A percentile compares a stretch with the other conserved stretches of the same genome.
Evolutionary conservation across 345 rosid species (phyloP).

Genomic region (Kernera saxatilis): DNA sequence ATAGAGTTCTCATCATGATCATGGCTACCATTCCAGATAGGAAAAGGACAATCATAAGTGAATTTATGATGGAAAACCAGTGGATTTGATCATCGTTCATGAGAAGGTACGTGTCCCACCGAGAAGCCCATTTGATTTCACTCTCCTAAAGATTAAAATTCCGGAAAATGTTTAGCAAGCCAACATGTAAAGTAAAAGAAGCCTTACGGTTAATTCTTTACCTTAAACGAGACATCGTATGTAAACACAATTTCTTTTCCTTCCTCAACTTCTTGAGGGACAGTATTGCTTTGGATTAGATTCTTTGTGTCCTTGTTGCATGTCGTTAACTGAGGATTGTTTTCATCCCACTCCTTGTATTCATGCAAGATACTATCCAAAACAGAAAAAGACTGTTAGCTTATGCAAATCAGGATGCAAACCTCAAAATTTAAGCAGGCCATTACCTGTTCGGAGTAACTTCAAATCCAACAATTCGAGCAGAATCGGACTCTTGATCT

Average conservation of each 20-base stretch:
- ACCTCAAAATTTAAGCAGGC: neutral
- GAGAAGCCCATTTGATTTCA: slow-evolving; percentile 98
- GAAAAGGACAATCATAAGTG: slow-evolving; percentile 92
- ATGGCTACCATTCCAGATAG: slow-evolving; percentile 99
- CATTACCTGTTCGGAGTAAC: slow-evolving; percentile 83
- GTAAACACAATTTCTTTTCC: slow-evolving; percentile 83
- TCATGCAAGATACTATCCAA: slow-evolving; percentile 80
- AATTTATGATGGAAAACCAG: slow-evolving; percentile 97
- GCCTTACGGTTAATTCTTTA: neutral
- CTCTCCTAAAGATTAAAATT: slow-evolving; percentile 51
- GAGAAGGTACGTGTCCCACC: slow-evolving; percentile 97
- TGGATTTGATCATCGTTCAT: slow-evolving; percentile 99
- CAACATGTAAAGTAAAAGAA: neutral
- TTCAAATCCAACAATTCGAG: slow-evolving; percentile 96
- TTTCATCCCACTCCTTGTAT: slow-evolving; percentile 87
- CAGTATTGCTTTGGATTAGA: slow-evolving; percentile 76
- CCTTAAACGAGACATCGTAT: slow-evolving; percentile 89
- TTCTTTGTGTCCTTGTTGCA: slow-evolving; percentile 91
- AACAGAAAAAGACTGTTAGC: slow-evolving; percentile 8
- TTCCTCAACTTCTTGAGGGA: slow-evolving; percentile 79
- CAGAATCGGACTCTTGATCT: slow-evolving; percentile 76
- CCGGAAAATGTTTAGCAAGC: neutral
- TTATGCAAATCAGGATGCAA: neutral
- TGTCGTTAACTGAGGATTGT: slow-evolving; percentile 77
- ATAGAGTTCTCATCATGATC: slow-evolving; percentile 98